phyloP scores from a whole-genome alignment of 768 basidiomycete species.

The Filobasidium floriforme region DNA sequence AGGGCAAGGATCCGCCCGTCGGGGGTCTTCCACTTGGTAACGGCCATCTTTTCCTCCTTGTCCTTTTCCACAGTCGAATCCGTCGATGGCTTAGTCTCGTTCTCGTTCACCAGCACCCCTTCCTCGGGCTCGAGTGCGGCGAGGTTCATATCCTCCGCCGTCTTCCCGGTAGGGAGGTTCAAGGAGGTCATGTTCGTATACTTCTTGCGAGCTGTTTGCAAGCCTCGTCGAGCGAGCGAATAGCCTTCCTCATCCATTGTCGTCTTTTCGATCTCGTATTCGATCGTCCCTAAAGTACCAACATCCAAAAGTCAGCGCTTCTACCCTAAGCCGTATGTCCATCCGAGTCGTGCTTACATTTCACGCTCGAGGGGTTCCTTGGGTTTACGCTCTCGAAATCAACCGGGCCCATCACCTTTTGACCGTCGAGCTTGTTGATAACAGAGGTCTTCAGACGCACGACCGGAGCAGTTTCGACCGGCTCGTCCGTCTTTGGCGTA shows the following conservation, averaged over 20 bases:
- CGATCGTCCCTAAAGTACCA: slow-evolving; percentile 53
- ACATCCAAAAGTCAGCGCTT: slow-evolving; percentile 12
- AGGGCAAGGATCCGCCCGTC: slow-evolving; percentile 25
- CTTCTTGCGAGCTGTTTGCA: slow-evolving; percentile 17
- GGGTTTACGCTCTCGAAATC: slow-evolving; percentile 43
- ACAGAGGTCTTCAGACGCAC: slow-evolving; percentile 50
- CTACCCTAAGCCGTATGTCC: background rate
- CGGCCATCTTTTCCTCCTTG: slow-evolving; percentile 13
- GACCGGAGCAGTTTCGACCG: slow-evolving; percentile 21
- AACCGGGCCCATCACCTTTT: slow-evolving; percentile 44
- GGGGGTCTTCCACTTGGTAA: slow-evolving; percentile 28
- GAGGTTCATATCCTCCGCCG: slow-evolving; percentile 18
- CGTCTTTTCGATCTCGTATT: slow-evolving; percentile 53
- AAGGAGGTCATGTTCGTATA: slow-evolving; percentile 30
- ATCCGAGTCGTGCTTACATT: slow-evolving; percentile 40
- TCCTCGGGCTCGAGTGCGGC: background rate
- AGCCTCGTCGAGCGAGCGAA: slow-evolving; percentile 17
- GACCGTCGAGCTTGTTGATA: slow-evolving; percentile 49
- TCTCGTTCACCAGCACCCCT: background rate
- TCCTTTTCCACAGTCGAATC: background rate
- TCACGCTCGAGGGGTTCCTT: slow-evolving; percentile 18
- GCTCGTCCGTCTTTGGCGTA: slow-evolving; percentile 6
- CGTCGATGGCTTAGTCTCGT: slow-evolving; percentile 2
- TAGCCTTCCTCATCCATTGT: slow-evolving; percentile 15
- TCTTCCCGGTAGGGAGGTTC: slow-evolving; percentile 33